Evolutionary conservation across 2,329 filamentous ascomycete species (phyloP), one percentile per base, ranked within the genome.

Genomic region (Beauveria brongniartii): DNA sequence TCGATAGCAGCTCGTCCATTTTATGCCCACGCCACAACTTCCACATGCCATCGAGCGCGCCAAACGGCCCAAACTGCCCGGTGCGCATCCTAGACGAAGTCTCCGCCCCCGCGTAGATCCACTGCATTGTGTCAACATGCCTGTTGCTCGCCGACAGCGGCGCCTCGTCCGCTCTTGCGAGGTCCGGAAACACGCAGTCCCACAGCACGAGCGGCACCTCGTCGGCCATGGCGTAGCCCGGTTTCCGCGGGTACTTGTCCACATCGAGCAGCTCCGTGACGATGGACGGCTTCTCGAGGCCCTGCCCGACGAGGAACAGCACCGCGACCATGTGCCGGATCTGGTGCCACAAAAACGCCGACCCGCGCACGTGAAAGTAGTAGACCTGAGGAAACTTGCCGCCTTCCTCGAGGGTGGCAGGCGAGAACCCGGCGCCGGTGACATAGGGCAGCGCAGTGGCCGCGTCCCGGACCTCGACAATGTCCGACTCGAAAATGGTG

Each of bases 261-360:
- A 90, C 78, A 70, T 97, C 89, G 28, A 99, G 81, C 47, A 99
- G 79, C 26, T 87, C 80, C 56, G 84, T 80, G 48, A 97, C 80
- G 16, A 97, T 75, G 0, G 82, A 82, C 0, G 92, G 89, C 30
- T 79, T 71, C 72, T 99, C 94, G 18, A 96, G 82, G 0, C 91
- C 86, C 75, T 99, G 94, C 30, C 91, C 94, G 9, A 97, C 86
- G 12, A 94, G 79, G 77, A 99, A 97, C n/a, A 99, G 78, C 7
- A 97, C 80, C 18, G 88, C 85, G n/a, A 95, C 87, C 84, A 99
- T 92, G 77, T 93, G 91, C 26, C 94, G 87, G 66, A 99, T 95
- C 76, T 99, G 94, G 75, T 99, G 94, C 94, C 94, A 99, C 52
- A 99, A 77, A 74, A 99, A 99, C 1, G 92, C 94, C 8, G 89